A percentile compares a stretch with the other conserved stretches of the same genome.
These are phyloP conservation scores for Claviceps sp. DNA, from an alignment of 2,329 filamentous ascomycete species.

Conservation along the genomic window DNA sequence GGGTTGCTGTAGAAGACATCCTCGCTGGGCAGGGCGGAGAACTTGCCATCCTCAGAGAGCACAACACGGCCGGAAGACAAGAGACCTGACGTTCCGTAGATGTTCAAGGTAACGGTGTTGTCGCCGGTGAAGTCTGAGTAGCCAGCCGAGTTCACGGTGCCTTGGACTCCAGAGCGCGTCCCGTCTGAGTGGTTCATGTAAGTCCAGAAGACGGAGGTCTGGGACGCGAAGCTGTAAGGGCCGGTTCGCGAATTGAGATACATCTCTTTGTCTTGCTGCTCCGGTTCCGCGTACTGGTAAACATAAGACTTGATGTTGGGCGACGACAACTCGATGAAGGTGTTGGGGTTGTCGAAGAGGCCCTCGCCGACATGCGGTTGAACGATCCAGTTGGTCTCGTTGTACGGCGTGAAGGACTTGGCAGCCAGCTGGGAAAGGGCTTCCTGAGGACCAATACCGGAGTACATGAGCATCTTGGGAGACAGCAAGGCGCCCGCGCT, in stretches of 20 bases:
- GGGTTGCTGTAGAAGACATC: slow-evolving; percentile 34
- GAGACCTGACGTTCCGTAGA: slow-evolving; percentile 43
- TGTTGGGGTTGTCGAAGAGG: slow-evolving; percentile 44
- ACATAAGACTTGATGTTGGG: slow-evolving; percentile 31
- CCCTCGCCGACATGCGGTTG: slow-evolving; percentile 33
- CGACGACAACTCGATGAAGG: slow-evolving; percentile 33
- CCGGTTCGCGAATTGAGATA: slow-evolving; percentile 36
- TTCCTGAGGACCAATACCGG: slow-evolving; percentile 25
- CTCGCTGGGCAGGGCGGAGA: slow-evolving; percentile 25
- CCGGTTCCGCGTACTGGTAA: slow-evolving; percentile 31
- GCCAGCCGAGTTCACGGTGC: slow-evolving; percentile 37
- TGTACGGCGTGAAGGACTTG: slow-evolving; percentile 9
- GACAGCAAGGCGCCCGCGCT: slow-evolving; percentile 26
- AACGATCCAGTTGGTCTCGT: slow-evolving; percentile 30
- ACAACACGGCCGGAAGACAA: slow-evolving; percentile 32
- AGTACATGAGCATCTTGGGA: slow-evolving; percentile 29
- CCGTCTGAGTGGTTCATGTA: slow-evolving; percentile 29
- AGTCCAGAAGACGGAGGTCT: slow-evolving; percentile 40
- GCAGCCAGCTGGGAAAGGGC: slow-evolving; percentile 18
- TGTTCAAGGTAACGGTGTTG: slow-evolving; percentile 39
- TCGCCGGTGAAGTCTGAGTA: slow-evolving; percentile 23
- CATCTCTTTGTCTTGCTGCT: slow-evolving; percentile 25
- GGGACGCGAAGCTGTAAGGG: slow-evolving; percentile 37
- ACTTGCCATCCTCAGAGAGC: slow-evolving; percentile 25
- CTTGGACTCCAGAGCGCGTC: slow-evolving; percentile 31